Evolutionary conservation across 164 flowering plant species (phyloP), one percentile per base, ranked within the genome.

Genomic region (Buxus sempervirens): DNA sequence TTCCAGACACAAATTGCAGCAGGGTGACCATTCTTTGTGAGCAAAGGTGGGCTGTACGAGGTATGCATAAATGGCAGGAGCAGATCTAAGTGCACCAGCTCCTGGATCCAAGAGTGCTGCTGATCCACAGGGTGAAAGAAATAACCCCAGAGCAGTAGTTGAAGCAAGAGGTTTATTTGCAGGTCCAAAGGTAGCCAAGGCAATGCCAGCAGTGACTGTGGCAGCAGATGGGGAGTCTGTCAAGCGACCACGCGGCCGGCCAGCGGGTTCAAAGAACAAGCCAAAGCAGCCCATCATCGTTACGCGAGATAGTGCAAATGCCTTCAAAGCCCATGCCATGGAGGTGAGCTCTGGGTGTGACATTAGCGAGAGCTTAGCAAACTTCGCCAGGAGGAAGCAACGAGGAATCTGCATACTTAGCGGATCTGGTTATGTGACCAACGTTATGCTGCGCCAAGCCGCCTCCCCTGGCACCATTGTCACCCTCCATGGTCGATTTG

Each of bases 181-280:
- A 59, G 58, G 77, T 69, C 70, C 82, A 16, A 77, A 73, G 41
- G 22, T 80, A 23, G 72, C 80, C 5, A 73, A 77, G 69, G 66
- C 72, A 9, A 71, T 81, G 54, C 24, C 77, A 15, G 58, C 76
- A 12, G 60, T 72, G 56, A 70, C 75, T 41, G 42, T 75, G 0
- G 69, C 73, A 6, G 65, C 71, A 41, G 81, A 80, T 13, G 84
- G 85, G 4, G 87, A 83, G 64, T 63, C 79, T 20, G 53, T 72
- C 23, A 75, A 83, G 67, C 73, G 94, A 55, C 92, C 93, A 18
- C 84, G 98, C 18, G 98, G 96, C 0, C 73, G 96, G 66, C 96
- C 96, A 0, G 89, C 90, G 0, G 94, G 97, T 5, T 92, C 97
- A 0, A 92, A 92, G 72, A 92, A 91, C 82, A 91, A 90, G 77